These are phyloP conservation scores for Allodekkera sacchari DNA, from an alignment of 805 yeast species.

Conservation along the genomic window DNA sequence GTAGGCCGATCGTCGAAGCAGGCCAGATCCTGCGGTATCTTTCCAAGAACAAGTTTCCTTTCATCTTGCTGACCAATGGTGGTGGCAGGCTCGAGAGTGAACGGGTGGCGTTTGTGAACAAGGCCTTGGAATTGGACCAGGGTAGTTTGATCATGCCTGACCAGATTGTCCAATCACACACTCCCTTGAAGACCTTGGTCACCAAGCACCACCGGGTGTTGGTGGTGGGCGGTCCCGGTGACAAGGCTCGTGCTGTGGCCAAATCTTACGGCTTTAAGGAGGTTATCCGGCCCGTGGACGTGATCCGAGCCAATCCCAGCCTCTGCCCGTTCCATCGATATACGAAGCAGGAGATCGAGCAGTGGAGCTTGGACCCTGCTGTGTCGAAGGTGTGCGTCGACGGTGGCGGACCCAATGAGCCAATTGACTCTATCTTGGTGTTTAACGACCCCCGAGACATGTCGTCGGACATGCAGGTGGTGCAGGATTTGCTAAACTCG, in stretches of 20 bases:
- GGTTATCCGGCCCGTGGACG: conserved; percentile 67
- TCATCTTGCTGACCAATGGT: conserved; percentile 81
- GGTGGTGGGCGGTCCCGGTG: conserved; percentile 77
- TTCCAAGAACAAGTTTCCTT: conserved; percentile 53
- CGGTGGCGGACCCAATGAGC: conserved; percentile 20
- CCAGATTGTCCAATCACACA: conserved; percentile 81
- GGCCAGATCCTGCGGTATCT: conserved; percentile 40
- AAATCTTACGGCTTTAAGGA: conserved; percentile 66
- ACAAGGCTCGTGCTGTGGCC: conserved; percentile 71
- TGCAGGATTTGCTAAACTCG: conserved; percentile 61
- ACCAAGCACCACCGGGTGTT: conserved; percentile 52
- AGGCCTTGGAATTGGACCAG: conserved; percentile 24
- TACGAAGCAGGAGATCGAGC: conserved; percentile 33
- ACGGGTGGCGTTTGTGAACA: conserved; percentile 47
- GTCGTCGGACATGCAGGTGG: conserved; percentile 77
- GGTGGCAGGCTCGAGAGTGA: conserved; percentile 68
- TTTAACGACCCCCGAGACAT: conserved; percentile 87
- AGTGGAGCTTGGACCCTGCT: conserved; percentile 30
- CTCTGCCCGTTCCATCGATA: conserved; percentile 66
- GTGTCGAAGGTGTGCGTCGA: conserved; percentile 19
- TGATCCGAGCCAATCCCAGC: conserved; percentile 46
- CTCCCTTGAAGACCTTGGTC: conserved; percentile 65
- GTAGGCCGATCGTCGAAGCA: conserved; percentile 58
- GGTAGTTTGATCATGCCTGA: conserved; percentile 38
- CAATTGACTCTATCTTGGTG: conserved; percentile 70